Conservation (phyloP, 805 yeast species). For the Metschnikowia cubensis region DNA sequence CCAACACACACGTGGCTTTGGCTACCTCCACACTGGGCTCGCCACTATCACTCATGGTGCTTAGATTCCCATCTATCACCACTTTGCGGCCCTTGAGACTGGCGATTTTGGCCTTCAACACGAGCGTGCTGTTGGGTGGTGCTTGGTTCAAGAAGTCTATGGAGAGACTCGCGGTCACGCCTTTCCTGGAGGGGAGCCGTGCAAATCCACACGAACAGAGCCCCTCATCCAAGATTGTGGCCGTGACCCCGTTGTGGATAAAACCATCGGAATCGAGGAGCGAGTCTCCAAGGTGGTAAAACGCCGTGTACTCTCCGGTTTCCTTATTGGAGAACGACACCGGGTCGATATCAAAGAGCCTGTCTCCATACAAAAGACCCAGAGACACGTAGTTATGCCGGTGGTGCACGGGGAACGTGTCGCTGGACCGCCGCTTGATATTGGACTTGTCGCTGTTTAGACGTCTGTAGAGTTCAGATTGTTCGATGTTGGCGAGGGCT, state of each 20-base stretch:
- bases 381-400: constrained; percentile 61
- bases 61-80: constrained; percentile 63
- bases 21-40: constrained; percentile 45
- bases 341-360: constrained; percentile 73
- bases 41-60: constrained; percentile 41
- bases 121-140: constrained; percentile 58
- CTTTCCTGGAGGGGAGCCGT: constrained; percentile 70
- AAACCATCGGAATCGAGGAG: constrained; percentile 67
- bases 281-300: constrained; percentile 66
- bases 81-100: constrained; percentile 78
- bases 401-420: constrained; percentile 52
- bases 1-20: constrained; percentile 63
- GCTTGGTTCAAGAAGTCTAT: constrained; percentile 64
- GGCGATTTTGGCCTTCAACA: constrained; percentile 62
- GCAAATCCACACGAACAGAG: constrained; percentile 85
- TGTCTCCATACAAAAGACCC: constrained; percentile 67
- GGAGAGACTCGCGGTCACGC: constrained; percentile 80
- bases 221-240: constrained; percentile 80
- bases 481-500: constrained; percentile 31
- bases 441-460: constrained; percentile 6
- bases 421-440: constrained; percentile 13
- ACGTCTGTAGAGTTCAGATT: constrained; percentile 22
- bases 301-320: constrained; percentile 53
- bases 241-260: constrained; percentile 76
- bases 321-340: constrained; percentile 51